Evolutionary conservation across 2,329 filamentous ascomycete species (phyloP), one percentile per base, ranked within the genome.

Genomic region (Cryphonectria carpinicola): DNA sequence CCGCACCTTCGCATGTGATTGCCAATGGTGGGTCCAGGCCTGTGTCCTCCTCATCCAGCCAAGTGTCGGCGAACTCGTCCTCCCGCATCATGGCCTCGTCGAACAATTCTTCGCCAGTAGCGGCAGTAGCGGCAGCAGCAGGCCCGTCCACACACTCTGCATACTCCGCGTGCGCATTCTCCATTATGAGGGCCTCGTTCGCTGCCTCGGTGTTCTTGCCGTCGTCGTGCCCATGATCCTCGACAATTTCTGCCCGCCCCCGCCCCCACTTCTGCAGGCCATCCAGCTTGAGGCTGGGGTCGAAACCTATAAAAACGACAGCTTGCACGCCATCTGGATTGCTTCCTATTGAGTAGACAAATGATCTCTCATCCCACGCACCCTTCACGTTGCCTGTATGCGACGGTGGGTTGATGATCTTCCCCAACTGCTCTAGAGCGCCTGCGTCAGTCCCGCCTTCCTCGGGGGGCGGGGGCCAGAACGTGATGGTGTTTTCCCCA

Each of bases 301-400:
- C 84, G 71, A 83, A 85, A 6, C 79, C 80, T 2, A 86, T 71
- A 60, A 85, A 80, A 0, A 85, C 79, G 17, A 85, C 71, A 0
- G 81, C 80, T 32, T 78, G 75, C 35, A 74, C 71, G 10, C 76
- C 78, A 28, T 74, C 71, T 4, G 72, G 66, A 13, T 61, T 67
- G 5, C 72, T 72, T 1, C 80, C 82, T 0, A 79, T 80, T 13
- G 81, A 77, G 74, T 86, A 88, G 3, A 87, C 76, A n/a, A 87
- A 72, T 5, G 80, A 81, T 17, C 82, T 77, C n/a, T 86, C 83
- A 72, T 87, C 84, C 75, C 82, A 83, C 22, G 75, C 77, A 25
- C 83, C 84, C 1, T 81, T 77, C 1, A 86, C 76, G 10, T 77
- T 74, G 0, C 82, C 81, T 3, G 73, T 60, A 66, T 79, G 76